Evolutionary conservation across 106 monocot genomes (phyloP).

Genomic region (Dendrobium huoshanense): DNA sequence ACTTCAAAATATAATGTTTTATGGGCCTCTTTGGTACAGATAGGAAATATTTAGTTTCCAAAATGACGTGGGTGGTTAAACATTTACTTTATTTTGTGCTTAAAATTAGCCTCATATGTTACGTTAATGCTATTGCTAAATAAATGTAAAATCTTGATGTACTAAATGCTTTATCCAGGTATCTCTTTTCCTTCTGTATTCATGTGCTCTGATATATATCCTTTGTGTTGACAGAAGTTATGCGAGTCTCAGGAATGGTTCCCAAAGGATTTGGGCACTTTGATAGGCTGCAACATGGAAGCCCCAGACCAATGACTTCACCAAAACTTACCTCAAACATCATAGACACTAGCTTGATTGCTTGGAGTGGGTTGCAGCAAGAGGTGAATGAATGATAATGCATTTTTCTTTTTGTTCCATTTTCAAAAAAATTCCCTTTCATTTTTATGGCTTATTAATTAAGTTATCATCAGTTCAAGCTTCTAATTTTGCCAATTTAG

Average conservation of each 20-base stretch:
- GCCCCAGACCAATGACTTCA: constrained; percentile 84
- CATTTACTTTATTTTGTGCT: not conserved
- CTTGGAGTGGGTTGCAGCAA: constrained; percentile 15
- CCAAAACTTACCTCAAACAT: constrained; percentile 15
- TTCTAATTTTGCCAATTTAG: not conserved
- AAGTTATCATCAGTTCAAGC: not conserved
- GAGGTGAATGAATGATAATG: constrained; percentile 48
- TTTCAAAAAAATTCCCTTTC: not conserved
- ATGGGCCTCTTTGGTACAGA: not conserved
- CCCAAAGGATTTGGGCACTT: constrained; percentile 66
- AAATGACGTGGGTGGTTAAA: not conserved
- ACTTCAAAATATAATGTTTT: not conserved
- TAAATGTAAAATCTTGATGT: too few species aligned
- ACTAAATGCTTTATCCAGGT: too few species aligned
- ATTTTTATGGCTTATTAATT: not conserved
- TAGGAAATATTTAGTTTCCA: not conserved
- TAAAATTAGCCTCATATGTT: not conserved
- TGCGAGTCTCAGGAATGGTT: constrained; percentile 68
- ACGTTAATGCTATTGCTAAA: too few species aligned
- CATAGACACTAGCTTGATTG: too few species aligned
- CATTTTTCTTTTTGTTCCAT: not conserved
- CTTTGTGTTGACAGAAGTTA: constrained; percentile 52
- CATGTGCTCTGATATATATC: not conserved
- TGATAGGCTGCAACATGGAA: constrained; percentile 66
- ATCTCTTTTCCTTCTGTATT: not conserved